phyloP scores from a whole-genome alignment of 1,284 basidiomycete genomes.

The Porodaedalea pini region DNA sequence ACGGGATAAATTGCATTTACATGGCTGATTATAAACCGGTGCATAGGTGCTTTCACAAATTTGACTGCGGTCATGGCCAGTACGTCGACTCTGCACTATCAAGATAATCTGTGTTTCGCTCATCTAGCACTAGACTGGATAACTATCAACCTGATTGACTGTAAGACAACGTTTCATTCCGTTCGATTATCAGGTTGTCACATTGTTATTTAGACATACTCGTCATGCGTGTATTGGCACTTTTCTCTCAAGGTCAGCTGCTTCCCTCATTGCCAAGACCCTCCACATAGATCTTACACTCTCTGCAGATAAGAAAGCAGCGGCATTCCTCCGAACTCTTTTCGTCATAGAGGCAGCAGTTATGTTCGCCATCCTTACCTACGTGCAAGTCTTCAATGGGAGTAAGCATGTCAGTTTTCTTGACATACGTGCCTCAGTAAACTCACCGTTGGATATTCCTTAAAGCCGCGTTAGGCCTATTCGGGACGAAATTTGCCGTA shows the following conservation, averaged over 20 bases:
- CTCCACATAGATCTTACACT: not conserved
- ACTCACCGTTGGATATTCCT: not conserved
- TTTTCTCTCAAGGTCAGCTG: not conserved
- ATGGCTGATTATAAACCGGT: not conserved
- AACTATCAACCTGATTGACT: conserved; percentile 6
- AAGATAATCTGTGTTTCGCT: not conserved
- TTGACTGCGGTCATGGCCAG: not conserved
- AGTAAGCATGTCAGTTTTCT: not conserved
- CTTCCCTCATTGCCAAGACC: not conserved
- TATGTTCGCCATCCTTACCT: conserved; percentile 1
- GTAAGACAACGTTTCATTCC: not conserved
- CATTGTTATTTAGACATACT: not conserved
- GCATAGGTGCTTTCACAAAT: not conserved
- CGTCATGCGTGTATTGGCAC: conserved; percentile 3
- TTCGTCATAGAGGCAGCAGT: conserved; percentile 1
- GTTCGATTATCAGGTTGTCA: not conserved
- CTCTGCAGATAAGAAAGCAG: not conserved
- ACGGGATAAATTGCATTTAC: not conserved
- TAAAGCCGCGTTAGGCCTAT: not conserved
- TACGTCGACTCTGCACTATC: not conserved
- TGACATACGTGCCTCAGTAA: too few relatives aligned
- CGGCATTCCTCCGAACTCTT: not conserved
- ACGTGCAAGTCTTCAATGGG: not conserved
- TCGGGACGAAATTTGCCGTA: not conserved
- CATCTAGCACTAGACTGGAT: not conserved